Percentiles rank a stretch among this genome's conserved stretches.
Conservation (phyloP, 2,329 filamentous ascomycete species). For the Aspergillus fischeri region DNA sequence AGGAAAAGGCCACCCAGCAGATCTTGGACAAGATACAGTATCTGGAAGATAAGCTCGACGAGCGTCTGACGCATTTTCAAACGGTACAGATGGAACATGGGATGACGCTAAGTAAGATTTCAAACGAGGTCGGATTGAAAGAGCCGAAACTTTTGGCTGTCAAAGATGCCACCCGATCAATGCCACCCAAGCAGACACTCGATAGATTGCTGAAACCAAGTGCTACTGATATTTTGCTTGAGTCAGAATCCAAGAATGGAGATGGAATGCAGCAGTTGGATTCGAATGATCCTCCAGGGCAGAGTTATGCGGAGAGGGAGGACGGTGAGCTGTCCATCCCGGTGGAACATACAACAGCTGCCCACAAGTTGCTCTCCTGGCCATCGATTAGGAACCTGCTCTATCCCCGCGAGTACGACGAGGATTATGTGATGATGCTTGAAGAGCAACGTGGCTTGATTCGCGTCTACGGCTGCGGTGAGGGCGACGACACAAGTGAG, state of each 20-base stretch:
- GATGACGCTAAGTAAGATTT: slow-evolving; percentile 7
- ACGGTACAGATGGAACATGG: slow-evolving; percentile 17
- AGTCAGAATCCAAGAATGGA: slow-evolving; percentile 13
- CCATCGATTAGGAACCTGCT: slow-evolving; percentile 64
- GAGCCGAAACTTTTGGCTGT: slow-evolving; percentile 1
- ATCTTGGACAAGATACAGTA: slow-evolving; percentile 32
- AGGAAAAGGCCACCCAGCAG: slow-evolving; percentile 39
- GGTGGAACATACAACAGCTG: slow-evolving; percentile 84
- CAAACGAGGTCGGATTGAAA: neutral
- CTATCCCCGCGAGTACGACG: slow-evolving; percentile 51
- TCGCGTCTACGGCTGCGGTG: slow-evolving; percentile 72
- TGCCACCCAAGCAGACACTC: slow-evolving; percentile 9
- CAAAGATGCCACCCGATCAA: slow-evolving; percentile 3
- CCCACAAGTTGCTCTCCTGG: slow-evolving; percentile 74
- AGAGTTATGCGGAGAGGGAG: slow-evolving; percentile 20
- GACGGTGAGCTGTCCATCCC: slow-evolving; percentile 67
- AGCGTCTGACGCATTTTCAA: slow-evolving; percentile 18
- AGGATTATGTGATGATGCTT: slow-evolving; percentile 69
- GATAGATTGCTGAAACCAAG: slow-evolving; percentile 25
- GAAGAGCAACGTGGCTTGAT: slow-evolving; percentile 72
- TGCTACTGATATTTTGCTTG: slow-evolving; percentile 5
- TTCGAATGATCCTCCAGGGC: slow-evolving; percentile 1
- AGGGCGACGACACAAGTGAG: slow-evolving; percentile 61
- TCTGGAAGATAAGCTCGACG: slow-evolving; percentile 28
- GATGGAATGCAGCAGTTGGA: slow-evolving; percentile 1